Base-by-base conservation (phyloP, 2,329 filamentous ascomycete species). In the Diaporthe amygdali region DNA sequence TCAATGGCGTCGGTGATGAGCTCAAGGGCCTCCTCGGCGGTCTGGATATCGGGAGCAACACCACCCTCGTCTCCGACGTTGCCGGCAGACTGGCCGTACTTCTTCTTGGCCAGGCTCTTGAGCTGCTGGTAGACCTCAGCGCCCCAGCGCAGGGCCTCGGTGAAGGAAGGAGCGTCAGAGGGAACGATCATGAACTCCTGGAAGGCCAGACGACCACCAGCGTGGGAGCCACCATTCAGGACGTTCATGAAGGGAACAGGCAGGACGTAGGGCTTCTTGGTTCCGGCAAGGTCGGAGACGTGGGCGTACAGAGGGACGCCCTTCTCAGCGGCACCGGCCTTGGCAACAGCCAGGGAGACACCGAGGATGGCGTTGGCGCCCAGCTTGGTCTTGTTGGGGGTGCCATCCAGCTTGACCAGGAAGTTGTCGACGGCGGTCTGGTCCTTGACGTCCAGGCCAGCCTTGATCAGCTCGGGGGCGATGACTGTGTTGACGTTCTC, bases 61-160 rank as follows among this genome's bases (percentile, higher is more conserved):
- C 96, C 96, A 90, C 96, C 96, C 92, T 99, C 96, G 83, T 99
- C 96, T 86, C 96, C 96, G 77, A 99, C 96, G 84, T 99, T 99
- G 84, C 96, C 96, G 76, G 96, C 96, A 75, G 96, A 98, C 87
- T 97, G 96, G 82, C 96, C 96, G 84, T 99, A 99, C 90, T 94
- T 96, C 94, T 98, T 96, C 94, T 98, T 98, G 84, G 96, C 95
- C 74, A 98, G 91, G 79, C 89, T 80, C 93, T 99, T 99, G 80
- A 99, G 93, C 86, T 94, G 93, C 86, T 98, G 96, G 92, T 99
- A 99, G 80, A 98, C 95, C 87, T 99, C 96, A 79, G 96, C 87
- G 84, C 96, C 96, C 87, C 97, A 94, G 84, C 96, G 95, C 87
- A 99, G 92, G 82, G 93, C 96, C 90, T 99, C 96, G 78, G 92